Evolutionary conservation across 257 asterid genomes (phyloP).

Genomic region (Marsdenia floribunda): DNA sequence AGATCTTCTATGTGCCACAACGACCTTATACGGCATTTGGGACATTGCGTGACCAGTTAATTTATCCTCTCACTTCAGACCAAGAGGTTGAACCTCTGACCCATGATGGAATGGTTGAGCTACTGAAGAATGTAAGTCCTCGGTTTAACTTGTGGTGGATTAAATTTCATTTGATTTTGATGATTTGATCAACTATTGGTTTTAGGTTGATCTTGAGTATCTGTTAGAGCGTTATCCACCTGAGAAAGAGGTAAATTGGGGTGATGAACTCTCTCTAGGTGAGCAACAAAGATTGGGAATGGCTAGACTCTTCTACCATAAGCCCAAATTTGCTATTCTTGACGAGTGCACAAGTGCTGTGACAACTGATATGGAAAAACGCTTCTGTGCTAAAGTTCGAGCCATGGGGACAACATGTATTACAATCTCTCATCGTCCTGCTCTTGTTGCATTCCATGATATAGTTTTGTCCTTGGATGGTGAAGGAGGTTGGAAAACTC

Average conservation of each 20-base stretch:
- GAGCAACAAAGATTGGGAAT: conserved; percentile 99
- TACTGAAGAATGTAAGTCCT: conserved; percentile 73
- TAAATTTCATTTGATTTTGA: background rate
- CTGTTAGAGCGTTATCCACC: conserved; percentile 89
- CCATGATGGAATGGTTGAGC: conserved; percentile 78
- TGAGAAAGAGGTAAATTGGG: conserved; percentile 98
- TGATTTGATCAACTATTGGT: background rate
- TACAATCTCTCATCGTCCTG: conserved; percentile 99
- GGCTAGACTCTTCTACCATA: conserved; percentile 99
- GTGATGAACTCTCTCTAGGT: conserved; percentile 91
- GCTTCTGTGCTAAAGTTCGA: conserved; percentile 92
- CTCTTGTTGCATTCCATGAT: conserved; percentile 96
- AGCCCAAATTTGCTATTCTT: conserved; percentile 92
- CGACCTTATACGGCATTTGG: conserved; percentile 98
- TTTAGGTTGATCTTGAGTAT: conserved; percentile 96
- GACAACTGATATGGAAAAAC: conserved; percentile 98
- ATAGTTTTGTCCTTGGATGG: conserved; percentile 97
- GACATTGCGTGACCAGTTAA: conserved; percentile 96
- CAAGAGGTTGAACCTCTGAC: conserved; percentile 81
- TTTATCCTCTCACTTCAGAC: conserved; percentile 86
- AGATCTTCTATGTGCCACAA: conserved; percentile 98
- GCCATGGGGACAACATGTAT: conserved; percentile 99
- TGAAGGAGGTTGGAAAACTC: conserved; percentile 98
- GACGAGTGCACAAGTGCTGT: conserved; percentile 99
- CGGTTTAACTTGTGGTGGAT: background rate